Conservation (phyloP, 257 asterid species). For the Buddleja alternifolia region DNA sequence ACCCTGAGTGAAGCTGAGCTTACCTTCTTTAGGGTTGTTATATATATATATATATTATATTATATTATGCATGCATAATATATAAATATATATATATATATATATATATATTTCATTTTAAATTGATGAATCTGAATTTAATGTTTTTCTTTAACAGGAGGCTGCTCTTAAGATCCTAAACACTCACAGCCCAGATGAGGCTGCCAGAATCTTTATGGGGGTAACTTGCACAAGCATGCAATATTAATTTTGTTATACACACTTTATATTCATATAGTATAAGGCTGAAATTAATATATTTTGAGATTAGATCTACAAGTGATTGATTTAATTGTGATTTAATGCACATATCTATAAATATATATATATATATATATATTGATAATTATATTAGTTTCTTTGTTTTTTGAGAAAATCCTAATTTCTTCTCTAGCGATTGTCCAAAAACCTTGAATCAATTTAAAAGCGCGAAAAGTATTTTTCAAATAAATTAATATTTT, state of each 20-base stretch:
- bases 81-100: background rate
- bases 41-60: background rate
- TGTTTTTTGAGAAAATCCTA: no score
- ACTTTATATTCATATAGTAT: no score
- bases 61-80: background rate
- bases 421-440: no score
- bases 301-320: no score
- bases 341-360: no score
- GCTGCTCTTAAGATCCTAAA: slow-evolving; percentile 11
- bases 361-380: no score
- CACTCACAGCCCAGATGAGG: slow-evolving; percentile 16
- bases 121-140: no score
- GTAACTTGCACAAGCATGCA: background rate
- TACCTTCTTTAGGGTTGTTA: background rate
- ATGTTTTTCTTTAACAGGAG: background rate
- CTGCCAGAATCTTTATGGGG: slow-evolving; percentile 12
- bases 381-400: no score
- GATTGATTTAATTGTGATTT: no score
- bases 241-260: no score
- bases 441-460: background rate
- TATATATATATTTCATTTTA: no score
- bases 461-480: background rate
- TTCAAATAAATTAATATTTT: background rate
- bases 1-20: slow-evolving; percentile 7
- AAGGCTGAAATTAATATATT: no score